Evolutionary conservation across 1,284 basidiomycete species (phyloP).

Genomic region (Pulveroboletus sp.): DNA sequence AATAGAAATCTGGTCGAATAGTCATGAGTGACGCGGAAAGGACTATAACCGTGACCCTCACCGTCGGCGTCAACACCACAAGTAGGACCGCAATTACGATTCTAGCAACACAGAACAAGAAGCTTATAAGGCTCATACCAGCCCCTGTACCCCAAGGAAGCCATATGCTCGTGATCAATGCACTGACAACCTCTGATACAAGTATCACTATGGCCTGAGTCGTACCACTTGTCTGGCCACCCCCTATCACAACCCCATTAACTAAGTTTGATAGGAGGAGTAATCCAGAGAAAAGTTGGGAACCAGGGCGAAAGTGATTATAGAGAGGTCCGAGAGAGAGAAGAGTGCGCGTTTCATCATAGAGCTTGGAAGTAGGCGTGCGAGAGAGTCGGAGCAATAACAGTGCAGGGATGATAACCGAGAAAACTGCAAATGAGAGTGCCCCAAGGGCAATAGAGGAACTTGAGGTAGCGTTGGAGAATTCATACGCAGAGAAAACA

Average conservation of each 20-base stretch:
- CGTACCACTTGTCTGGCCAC: constrained; percentile 85
- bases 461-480: constrained; percentile 34
- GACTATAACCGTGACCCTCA: constrained; percentile 43
- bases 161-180: constrained; percentile 89
- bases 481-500: constrained; percentile 79
- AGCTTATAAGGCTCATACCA: constrained; percentile 92
- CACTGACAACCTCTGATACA: constrained; percentile 79
- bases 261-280: constrained; percentile 82
- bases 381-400: constrained; percentile 76
- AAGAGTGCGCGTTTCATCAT: constrained; percentile 90
- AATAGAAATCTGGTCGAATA: constrained; percentile 67
- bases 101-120: constrained; percentile 86
- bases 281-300: constrained; percentile 84
- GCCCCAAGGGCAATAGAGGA: constrained; percentile 70
- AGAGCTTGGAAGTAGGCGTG: constrained; percentile 87
- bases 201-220: constrained; percentile 90
- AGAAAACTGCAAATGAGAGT: constrained; percentile 78
- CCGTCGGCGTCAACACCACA: constrained; percentile 85
- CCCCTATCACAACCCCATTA: constrained; percentile 84
- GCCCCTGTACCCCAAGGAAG: constrained; percentile 96
- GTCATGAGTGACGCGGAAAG: constrained; percentile 16
- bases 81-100: constrained; percentile 89
- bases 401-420: constrained; percentile 73
- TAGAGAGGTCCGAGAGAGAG: constrained; percentile 94
- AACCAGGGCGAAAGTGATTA: constrained; percentile 91